phyloP scores from a whole-genome alignment of 2,329 filamentous ascomycete genomes.

The Emergomyces orientalis region DNA sequence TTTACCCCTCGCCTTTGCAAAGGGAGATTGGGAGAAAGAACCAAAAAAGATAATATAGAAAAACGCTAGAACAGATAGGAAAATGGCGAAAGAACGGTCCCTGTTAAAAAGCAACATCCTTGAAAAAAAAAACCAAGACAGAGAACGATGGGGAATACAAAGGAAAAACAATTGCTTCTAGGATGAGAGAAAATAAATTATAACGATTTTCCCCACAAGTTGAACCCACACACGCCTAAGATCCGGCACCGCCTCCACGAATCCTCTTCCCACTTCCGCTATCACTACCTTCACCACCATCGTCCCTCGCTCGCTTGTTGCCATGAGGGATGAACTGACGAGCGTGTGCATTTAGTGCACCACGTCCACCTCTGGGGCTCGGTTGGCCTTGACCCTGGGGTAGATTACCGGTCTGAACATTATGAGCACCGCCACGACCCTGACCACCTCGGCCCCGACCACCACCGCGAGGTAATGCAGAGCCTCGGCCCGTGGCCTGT shows the following conservation, averaged over 20 bases:
- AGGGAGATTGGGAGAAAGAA: neutral
- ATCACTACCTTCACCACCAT: constrained; percentile 32
- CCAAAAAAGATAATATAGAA: neutral
- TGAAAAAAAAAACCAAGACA: neutral
- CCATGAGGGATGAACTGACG: constrained; percentile 49
- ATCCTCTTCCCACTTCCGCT: constrained; percentile 40
- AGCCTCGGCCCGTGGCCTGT: constrained; percentile 26
- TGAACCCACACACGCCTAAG: constrained; percentile 18
- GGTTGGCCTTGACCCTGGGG: constrained; percentile 23
- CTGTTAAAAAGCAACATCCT: neutral
- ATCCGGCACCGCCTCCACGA: constrained; percentile 30
- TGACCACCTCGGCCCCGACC: constrained; percentile 34
- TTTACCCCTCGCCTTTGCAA: neutral
- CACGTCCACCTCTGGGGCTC: constrained; percentile 27
- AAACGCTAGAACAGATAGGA: neutral
- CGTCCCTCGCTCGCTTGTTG: constrained; percentile 48
- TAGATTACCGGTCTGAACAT: constrained; percentile 32
- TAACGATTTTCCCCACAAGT: constrained; percentile 1
- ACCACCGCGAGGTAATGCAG: constrained; percentile 33
- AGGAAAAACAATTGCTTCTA: constrained; percentile 13
- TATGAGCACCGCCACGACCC: constrained; percentile 37
- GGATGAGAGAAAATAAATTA: constrained; percentile 9
- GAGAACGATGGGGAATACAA: constrained; percentile 9
- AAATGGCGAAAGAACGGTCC: constrained; percentile 5
- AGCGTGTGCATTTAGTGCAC: constrained; percentile 42